Conservation (phyloP, 225 moss, liverwort and hornwort species). For the Neckera pumila region DNA sequence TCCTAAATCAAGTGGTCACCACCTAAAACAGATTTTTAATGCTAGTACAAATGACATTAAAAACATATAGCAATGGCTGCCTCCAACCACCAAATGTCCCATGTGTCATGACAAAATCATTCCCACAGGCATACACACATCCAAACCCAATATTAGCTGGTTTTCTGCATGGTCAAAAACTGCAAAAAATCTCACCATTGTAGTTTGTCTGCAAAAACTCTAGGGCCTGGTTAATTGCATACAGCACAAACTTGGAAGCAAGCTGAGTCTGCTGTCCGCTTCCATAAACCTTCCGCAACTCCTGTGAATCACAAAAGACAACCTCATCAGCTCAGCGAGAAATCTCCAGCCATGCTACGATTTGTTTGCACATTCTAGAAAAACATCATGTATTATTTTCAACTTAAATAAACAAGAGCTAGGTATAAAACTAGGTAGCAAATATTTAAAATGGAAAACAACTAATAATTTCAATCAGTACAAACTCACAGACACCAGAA, state of each 20-base stretch:
- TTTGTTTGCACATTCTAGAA: background rate
- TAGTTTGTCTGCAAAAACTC: conserved; percentile 25
- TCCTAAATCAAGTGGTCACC: background rate
- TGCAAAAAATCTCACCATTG: conserved; percentile 18
- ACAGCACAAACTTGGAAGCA: conserved; percentile 39
- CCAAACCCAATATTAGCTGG: background rate
- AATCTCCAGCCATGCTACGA: background rate
- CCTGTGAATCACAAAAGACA: conserved; percentile 8
- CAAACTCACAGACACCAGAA: background rate
- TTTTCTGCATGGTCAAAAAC: background rate
- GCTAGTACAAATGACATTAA: background rate
- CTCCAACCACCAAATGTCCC: background rate
- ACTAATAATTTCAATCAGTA: background rate
- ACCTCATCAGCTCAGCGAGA: background rate
- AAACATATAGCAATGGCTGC: background rate
- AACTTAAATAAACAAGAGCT: background rate
- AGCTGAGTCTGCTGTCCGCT: conserved; percentile 26
- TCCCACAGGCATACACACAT: background rate
- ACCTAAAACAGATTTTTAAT: background rate
- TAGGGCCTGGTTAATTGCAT: conserved; percentile 25
- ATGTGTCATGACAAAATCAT: background rate
- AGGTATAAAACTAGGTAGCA: background rate
- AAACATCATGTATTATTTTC: background rate
- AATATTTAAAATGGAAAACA: background rate
- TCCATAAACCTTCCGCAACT: conserved; percentile 34